Conservation (phyloP, 73 alveolate species). For the Paramecium caudatum region DNA sequence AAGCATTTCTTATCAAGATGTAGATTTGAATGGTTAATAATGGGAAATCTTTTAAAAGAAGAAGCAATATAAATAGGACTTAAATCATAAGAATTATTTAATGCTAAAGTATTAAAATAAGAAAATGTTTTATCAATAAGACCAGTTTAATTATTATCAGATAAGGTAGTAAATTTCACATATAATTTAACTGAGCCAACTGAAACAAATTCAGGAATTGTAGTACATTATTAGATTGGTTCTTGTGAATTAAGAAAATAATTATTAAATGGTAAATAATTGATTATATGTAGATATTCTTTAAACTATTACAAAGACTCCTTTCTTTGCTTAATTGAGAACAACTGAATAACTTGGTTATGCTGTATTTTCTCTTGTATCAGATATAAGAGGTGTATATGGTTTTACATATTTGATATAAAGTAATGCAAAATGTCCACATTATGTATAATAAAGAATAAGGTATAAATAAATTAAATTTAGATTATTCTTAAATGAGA, state of each 20-base stretch:
- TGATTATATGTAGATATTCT: background rate
- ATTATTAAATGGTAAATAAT: background rate
- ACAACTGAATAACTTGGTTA: conserved; percentile 73
- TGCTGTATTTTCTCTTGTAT: conserved; percentile 55
- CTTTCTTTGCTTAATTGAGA: conserved; percentile 72
- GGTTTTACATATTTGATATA: conserved; percentile 67
- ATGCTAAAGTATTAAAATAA: conserved; percentile 10
- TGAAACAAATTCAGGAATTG: conserved; percentile 60
- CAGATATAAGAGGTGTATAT: conserved; percentile 57
- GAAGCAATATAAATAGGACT: background rate
- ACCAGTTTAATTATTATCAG: background rate
- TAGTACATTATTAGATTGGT: conserved; percentile 44
- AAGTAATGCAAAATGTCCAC: conserved; percentile 71
- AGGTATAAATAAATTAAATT: background rate
- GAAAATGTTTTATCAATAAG: conserved; percentile 44
- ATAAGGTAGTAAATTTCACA: background rate
- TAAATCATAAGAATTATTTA: background rate
- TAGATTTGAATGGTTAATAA: conserved; percentile 63
- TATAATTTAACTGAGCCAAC: conserved; percentile 57
- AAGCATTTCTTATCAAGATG: background rate
- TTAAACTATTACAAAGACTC: conserved; percentile 65
- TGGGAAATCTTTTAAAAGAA: conserved; percentile 53
- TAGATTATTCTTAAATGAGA: conserved; percentile 51
- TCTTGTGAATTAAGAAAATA: conserved; percentile 3
- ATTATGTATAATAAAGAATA: conserved; percentile 71